Evolutionary conservation across 164 flowering plant species (phyloP), one percentile per base, ranked within the genome.

Genomic region (Protea cynaroides): DNA sequence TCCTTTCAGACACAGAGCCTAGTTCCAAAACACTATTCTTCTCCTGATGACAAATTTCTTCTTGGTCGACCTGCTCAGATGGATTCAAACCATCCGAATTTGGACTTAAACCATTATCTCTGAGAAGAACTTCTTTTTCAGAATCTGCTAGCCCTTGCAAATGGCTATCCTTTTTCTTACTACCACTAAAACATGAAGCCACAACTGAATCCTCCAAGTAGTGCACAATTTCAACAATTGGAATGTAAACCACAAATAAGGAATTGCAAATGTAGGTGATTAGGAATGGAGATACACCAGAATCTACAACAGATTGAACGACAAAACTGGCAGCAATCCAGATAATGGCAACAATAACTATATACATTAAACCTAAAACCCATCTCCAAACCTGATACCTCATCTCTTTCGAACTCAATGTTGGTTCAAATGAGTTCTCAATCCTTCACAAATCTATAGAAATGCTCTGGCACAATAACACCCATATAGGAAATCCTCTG

Each of bases 251-350:
- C 25, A 88, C 64, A 66, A 95, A 95, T 75, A 91, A 72, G 15
- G 94, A 91, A 79, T 88, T 94, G 81, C 99, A 94, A 61, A 91
- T 91, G 74, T 89, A 94, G 1, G 99, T 91, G 49, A 94, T 78
- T 15, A 94, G 86, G 67, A 91, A 95, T 0, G 96, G 99, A 1
- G 97, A 88, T 60, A 94, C 96, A 24, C 96, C 97, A 0, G 73
- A 82, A 77, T 85, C 96, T 10, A 89, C 97, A 25, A 95, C 96
- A 21, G 94, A 81, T 58, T 89, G 99, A 47, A 95, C 97, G 40
- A 95, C 90, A 71, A 78, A 89, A 67, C 96, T 89, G 22, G 96
- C 92, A 55, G 94, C 92, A 68, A 89, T 86, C 99, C 97, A 91
- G 18, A 95, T 95, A 10, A 68, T 59, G 6, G 97, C 96, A 19